Conservation (phyloP, 306 rosid species). For the Hippophae tibetana region DNA sequence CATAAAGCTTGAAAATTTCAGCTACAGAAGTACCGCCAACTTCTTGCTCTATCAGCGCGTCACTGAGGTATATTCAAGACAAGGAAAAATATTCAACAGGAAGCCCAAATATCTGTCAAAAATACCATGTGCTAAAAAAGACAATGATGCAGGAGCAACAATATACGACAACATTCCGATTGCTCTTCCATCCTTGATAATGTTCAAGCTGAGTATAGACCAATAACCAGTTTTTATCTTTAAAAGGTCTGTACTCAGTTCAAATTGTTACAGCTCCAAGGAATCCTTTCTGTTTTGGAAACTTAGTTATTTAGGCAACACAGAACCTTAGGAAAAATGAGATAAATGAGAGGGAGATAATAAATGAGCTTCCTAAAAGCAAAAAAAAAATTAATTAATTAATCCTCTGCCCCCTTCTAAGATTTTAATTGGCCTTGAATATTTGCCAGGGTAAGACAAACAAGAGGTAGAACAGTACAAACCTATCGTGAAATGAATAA, state of each 20-base stretch:
- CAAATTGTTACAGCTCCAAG: background rate
- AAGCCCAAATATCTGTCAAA: conserved; percentile 8
- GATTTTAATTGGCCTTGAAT: conserved; percentile 1
- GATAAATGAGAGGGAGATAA: conserved; percentile 1
- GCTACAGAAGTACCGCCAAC: conserved; percentile 64
- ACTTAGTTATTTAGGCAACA: conserved; percentile 10
- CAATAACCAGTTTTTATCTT: too few relatives aligned
- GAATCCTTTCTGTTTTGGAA: conserved; percentile 7
- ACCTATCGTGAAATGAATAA: conserved; percentile 83
- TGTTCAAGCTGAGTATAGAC: too few relatives aligned
- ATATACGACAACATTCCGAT: background rate
- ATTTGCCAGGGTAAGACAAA: conserved; percentile 7
- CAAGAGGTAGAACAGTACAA: conserved; percentile 23
- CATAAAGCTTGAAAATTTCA: conserved; percentile 72
- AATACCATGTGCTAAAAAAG: conserved; percentile 8
- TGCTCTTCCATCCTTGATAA: too few relatives aligned
- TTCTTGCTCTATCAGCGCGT: conserved; percentile 67
- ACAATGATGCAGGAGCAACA: background rate
- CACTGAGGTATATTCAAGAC: conserved; percentile 43
- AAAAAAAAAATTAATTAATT: background rate
- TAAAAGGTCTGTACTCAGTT: background rate
- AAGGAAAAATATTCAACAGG: conserved; percentile 22
- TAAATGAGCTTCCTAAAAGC: conserved; percentile 1
- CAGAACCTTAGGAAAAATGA: conserved; percentile 6
- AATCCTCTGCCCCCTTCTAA: conserved; percentile 1